Evolutionary conservation across 1,284 basidiomycete genomes (phyloP).

Genomic region (Cryptococcus depauperatus): DNA sequence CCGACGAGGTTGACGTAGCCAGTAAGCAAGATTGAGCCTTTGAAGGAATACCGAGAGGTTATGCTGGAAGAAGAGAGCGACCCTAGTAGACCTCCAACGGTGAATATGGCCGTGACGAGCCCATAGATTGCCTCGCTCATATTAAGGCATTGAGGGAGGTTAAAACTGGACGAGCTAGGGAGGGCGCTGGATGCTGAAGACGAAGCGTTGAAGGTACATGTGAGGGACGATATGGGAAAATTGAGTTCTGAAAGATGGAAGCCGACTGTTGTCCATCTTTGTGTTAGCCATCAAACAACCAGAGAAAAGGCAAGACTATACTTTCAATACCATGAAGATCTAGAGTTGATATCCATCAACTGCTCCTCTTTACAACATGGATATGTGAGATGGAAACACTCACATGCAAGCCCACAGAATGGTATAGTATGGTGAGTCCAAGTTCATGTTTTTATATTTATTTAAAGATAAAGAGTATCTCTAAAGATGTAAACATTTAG

Average conservation of each 20-base stretch:
- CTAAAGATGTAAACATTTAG: no score
- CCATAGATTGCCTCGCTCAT: slow-evolving; percentile 71
- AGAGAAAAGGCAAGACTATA: neutral
- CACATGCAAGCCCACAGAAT: slow-evolving; percentile 21
- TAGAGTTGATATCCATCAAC: slow-evolving; percentile 6
- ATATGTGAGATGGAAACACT: neutral
- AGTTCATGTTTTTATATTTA: slow-evolving; percentile 1
- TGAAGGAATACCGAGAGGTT: slow-evolving; percentile 58
- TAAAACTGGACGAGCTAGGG: slow-evolving; percentile 17
- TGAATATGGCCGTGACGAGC: slow-evolving; percentile 72
- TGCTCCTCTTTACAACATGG: neutral
- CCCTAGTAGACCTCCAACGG: slow-evolving; percentile 75
- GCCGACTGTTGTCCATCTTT: slow-evolving; percentile 31
- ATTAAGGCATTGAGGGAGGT: slow-evolving; percentile 54
- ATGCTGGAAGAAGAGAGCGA: slow-evolving; percentile 61
- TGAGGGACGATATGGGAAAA: slow-evolving; percentile 70
- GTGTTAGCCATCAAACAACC: neutral
- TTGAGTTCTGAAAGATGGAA: slow-evolving; percentile 77
- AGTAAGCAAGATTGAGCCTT: slow-evolving; percentile 47
- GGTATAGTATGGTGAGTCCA: slow-evolving; percentile 7
- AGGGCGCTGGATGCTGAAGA: no score
- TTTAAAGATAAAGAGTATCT: no score
- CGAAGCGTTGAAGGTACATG: slow-evolving; percentile 54
- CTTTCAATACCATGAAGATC: slow-evolving; percentile 44
- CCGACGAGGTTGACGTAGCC: slow-evolving; percentile 56